Base-by-base conservation (phyloP, 2,329 filamentous ascomycete species). In the Ophiostoma sp. region DNA sequence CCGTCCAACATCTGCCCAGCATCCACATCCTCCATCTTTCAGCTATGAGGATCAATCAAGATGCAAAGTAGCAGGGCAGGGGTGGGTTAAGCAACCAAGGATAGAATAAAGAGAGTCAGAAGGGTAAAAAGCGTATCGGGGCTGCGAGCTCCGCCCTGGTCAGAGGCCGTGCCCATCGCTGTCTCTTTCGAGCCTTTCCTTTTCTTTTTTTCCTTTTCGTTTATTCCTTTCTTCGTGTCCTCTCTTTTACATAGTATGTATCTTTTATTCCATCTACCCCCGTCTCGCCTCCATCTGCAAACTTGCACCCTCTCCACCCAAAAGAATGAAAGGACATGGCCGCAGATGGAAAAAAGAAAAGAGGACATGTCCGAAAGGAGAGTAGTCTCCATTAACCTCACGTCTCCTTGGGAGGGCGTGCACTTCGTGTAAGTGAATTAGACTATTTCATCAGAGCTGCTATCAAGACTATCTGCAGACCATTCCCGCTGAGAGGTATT, bases 291-390 rank as follows among this genome's bases (percentile, higher is more conserved):
- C 36, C 27, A 23, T 57, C 52, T 27, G n/a, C 23, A 57, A 57
- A 8, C 52, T 57, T 23, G 52, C n/a, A 54, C 52, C 17, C 52
- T 57, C 10, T 15, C 52, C 52, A 57, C 52, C 10, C 52, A n/a
- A n/a, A 57, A 57, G 23, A 57, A 57, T 57, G 52, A 13, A 57
- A 57, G 52, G 52, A 57, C 52, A 57, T 27, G 52, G 52, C 52
- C 10, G 6, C 17, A 39, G 31, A 39, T 36, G 31, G 31, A 64
- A 36, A 62, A 67, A 44, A n/a, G 39, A 23, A 35, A 35, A 67
- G 17, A n/a, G 15, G 33, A 41, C 33, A 39, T 48, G 52, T 27
- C 52, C 52, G 52, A 57, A 57, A 57, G 23, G 52, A 31, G 52
- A 57, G 10, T 57, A 57, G 52, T 57, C 52, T 57, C n/a, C 20